Conservation (phyloP, 441 rosid species). For the Eutrema salsugineum region DNA sequence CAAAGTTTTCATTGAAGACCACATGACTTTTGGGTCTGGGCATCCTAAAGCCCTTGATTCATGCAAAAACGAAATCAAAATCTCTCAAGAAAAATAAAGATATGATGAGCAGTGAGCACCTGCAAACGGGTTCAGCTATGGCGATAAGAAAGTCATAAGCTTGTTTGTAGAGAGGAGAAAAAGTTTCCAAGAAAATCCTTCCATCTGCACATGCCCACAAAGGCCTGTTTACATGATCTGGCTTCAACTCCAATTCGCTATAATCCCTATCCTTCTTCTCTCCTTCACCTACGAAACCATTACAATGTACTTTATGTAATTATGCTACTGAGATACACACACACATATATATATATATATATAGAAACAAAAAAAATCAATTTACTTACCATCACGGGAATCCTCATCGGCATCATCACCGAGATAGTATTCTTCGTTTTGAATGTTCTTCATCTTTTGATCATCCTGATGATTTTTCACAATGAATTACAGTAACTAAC, state of each 20-base stretch:
- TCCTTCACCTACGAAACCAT: conserved; percentile 35
- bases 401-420: conserved; percentile 61
- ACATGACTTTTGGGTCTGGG: not conserved
- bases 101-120: conserved; percentile 37
- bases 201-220: conserved; percentile 96
- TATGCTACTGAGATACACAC: too few relatives aligned
- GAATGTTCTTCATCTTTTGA: conserved; percentile 39
- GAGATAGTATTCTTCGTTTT: conserved; percentile 45
- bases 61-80: not conserved
- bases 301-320: too few relatives aligned
- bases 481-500: not conserved
- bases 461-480: conserved; percentile 50
- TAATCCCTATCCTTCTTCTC: conserved; percentile 72
- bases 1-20: not conserved
- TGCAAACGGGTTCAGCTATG: conserved; percentile 97
- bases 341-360: not conserved
- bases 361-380: not conserved
- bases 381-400: conserved; percentile 62
- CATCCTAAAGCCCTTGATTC: not conserved
- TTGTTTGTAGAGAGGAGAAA: conserved; percentile 82
- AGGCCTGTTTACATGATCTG: conserved; percentile 76
- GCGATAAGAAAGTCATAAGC: conserved; percentile 95
- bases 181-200: conserved; percentile 79
- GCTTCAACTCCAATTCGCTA: conserved; percentile 69
- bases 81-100: not conserved